Conservation (phyloP, 495 filamentous ascomycete genomes). For the Physcia stellaris region DNA sequence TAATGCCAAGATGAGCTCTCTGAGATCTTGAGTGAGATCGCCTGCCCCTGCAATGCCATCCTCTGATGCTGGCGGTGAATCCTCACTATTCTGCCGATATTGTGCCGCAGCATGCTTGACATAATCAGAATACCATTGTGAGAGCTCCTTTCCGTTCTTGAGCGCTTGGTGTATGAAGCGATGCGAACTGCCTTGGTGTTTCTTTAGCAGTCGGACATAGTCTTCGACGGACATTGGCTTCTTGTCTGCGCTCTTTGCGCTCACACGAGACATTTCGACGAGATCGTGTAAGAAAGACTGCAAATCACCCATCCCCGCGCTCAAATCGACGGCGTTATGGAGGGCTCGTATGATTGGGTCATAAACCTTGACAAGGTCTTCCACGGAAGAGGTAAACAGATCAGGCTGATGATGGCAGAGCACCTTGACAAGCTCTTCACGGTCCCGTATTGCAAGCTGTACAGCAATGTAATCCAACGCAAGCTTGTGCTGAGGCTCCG, state of each 20-base stretch:
- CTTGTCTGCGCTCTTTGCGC: conserved; percentile 14
- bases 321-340: conserved; percentile 51
- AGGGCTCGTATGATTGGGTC: conserved; percentile 52
- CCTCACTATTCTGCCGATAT: conserved; percentile 19
- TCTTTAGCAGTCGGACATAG: conserved; percentile 40
- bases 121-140: conserved; percentile 34
- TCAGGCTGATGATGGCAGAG: conserved; percentile 47
- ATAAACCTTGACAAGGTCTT: conserved; percentile 41
- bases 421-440: conserved; percentile 41
- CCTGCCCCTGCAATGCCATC: conserved; percentile 28
- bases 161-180: conserved; percentile 48
- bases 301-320: conserved; percentile 38
- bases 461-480: conserved; percentile 46
- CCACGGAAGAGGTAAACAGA: conserved; percentile 40
- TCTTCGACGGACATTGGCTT: conserved; percentile 43
- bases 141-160: conserved; percentile 45
- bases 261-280: conserved; percentile 27
- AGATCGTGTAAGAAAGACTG: conserved; percentile 48
- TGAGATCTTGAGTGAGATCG: conserved; percentile 29
- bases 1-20: conserved; percentile 31
- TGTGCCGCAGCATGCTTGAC: conserved; percentile 23
- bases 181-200: conserved; percentile 39
- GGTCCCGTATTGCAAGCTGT: conserved; percentile 44
- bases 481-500: conserved; percentile 35
- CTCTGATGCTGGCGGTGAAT: background rate